Evolutionary conservation across 306 rosid species (phyloP), one percentile per base, ranked within the genome.

Genomic region (Acacia crassicarpa): DNA sequence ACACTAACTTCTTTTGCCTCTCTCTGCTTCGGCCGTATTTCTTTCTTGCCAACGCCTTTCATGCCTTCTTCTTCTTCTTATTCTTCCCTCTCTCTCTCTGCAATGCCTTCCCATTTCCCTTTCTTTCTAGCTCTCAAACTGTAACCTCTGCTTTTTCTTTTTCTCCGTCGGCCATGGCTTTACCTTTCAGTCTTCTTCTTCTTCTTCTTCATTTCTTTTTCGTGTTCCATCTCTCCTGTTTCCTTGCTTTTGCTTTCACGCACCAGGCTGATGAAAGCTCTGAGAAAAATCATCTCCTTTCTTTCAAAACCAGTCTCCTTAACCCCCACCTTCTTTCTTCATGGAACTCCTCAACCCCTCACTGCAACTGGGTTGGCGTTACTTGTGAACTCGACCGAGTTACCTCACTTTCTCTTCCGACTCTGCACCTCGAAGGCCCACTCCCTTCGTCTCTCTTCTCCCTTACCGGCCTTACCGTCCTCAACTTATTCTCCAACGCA

Each of bases 301-400:
- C 93, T 13, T 96, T 96, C 91, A 92, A 88, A 85, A 69, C 67
- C 33, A 8, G 54, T 32, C 92, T 96, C 19, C 86, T 86, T 46
- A 88, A 81, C 67, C 83, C 95, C 2, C 81, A 73, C n/a, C 7
- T 66, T 54, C 88, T 96, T 2, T 17, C 86, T 49, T 86, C 92
- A 1, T 96, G 99, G 98, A 85, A 79, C 80, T 25, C 75, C 2
- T 71, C 91, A 22, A 81, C 84, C 15, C 84, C 91, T 0, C 92
- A 89, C 86, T 96, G 99, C 78, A 11, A 79, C 82, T 96, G 99
- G 99, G 46, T 83, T 20, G 99, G 97, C 11, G 90, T 96, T 16
- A 61, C 89, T 1, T 96, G 99, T 78, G 83, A 79, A 65, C 89
- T 83, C 38, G 97, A 92, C 82, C 93, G 91, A 83, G 97, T 93